phyloP scores from a whole-genome alignment of 2,329 filamentous ascomycete genomes.

The Ophiocordyceps camponoti-rufipedis region DNA sequence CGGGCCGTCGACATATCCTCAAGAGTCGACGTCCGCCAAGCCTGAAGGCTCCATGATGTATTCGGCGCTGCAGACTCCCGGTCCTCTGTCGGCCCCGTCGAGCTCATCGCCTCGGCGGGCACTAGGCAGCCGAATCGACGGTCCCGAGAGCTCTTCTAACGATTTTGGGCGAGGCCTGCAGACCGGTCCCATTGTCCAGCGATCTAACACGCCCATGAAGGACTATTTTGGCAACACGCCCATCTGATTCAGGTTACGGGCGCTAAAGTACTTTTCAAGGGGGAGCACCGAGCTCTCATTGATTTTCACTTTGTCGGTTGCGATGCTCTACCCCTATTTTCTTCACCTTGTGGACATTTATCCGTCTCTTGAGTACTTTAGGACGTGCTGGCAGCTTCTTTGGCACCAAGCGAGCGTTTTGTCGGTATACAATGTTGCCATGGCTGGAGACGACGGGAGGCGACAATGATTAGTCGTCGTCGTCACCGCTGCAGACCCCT shows the following conservation, averaged over 20 bases:
- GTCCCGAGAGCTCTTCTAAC: not conserved
- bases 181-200: not conserved
- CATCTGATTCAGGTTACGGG: too few species aligned
- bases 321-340: not conserved
- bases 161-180: not conserved
- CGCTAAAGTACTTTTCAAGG: not conserved
- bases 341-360: not conserved
- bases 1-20: not conserved
- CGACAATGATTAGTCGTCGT: not conserved
- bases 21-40: constrained; percentile 13
- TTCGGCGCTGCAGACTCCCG: constrained; percentile 31
- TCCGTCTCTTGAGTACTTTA: not conserved
- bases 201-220: not conserved
- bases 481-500: not conserved
- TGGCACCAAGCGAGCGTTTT: not conserved
- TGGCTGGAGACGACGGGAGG: not conserved
- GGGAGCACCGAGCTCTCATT: not conserved
- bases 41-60: constrained; percentile 25
- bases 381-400: not conserved
- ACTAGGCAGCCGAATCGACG: constrained; percentile 1
- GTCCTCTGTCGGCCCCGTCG: constrained; percentile 33
- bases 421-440: not conserved
- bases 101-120: constrained; percentile 22
- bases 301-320: not conserved
- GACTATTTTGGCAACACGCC: not conserved